These are phyloP conservation scores for Alloteropsis angusta DNA, from an alignment of 202 grass and related monocot genomes.

Conservation along the genomic window DNA sequence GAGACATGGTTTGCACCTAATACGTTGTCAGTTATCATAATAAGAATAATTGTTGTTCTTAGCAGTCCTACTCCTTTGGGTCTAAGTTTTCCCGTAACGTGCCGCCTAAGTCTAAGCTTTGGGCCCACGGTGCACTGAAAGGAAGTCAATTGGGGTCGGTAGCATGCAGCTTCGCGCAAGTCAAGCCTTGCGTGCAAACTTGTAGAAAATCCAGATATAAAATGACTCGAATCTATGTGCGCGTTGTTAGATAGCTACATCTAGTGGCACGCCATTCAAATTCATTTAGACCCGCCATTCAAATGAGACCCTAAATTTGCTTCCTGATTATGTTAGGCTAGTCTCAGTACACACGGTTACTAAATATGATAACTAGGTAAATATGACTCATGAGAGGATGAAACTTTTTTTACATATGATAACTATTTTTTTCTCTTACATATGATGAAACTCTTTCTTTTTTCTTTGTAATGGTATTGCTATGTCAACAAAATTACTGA, in stretches of 20 bases:
- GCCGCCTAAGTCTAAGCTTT: background rate
- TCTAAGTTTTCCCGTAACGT: conserved; percentile 4
- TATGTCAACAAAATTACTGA: no score
- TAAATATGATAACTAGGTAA: no score
- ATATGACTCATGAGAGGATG: no score
- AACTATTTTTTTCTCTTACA: no score
- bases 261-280: background rate
- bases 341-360: no score
- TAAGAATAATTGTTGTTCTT: background rate
- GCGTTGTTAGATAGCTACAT: background rate
- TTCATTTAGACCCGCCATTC: no score
- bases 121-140: background rate
- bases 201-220: background rate
- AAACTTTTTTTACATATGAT: no score
- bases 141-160: conserved; percentile 15
- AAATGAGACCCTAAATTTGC: background rate
- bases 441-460: no score
- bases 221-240: background rate
- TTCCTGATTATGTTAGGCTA: no score
- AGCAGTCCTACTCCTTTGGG: background rate
- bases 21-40: background rate
- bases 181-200: conserved; percentile 13
- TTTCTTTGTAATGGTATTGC: no score
- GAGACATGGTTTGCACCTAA: no score
- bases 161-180: background rate